phyloP scores from a whole-genome alignment of 345 rosid genomes.

The Corchorus capsularis region DNA sequence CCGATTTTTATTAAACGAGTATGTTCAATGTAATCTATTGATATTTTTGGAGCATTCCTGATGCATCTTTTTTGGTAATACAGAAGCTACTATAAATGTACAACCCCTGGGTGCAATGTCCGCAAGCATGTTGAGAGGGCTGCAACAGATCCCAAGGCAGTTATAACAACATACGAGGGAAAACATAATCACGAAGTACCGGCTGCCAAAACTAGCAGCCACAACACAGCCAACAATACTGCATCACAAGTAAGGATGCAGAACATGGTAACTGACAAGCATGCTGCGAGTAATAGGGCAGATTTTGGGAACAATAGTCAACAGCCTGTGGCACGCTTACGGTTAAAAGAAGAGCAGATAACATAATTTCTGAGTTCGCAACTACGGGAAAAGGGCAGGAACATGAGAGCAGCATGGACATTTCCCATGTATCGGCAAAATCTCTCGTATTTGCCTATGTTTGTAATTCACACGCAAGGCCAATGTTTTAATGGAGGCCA shows the following conservation, averaged over 20 bases:
- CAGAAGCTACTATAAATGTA: constrained; percentile 96
- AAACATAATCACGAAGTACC: constrained; percentile 90
- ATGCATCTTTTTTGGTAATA: not conserved
- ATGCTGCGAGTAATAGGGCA: constrained; percentile 26
- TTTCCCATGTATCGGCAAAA: constrained; percentile 20
- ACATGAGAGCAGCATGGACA: not conserved
- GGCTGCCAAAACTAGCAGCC: constrained; percentile 55
- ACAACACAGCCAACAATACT: constrained; percentile 41
- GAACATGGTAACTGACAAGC: constrained; percentile 24
- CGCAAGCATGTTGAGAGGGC: constrained; percentile 96
- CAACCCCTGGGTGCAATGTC: constrained; percentile 75
- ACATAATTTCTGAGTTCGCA: constrained; percentile 23
- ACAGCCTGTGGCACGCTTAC: constrained; percentile 52
- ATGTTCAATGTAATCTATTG: not conserved
- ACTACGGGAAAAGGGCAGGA: not conserved
- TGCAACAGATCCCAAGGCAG: constrained; percentile 83
- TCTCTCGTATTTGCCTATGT: not conserved
- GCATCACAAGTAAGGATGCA: constrained; percentile 40
- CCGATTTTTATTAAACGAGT: not conserved
- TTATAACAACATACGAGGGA: constrained; percentile 91
- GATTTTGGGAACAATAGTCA: constrained; percentile 35
- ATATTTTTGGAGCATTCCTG: not conserved
- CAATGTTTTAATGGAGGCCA: constrained; percentile 29
- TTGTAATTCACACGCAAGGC: constrained; percentile 24
- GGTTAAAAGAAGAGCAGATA: constrained; percentile 69